Base-by-base conservation (phyloP, 805 yeast genomes). In the Schwanniomyces pseudopolymorphus region DNA sequence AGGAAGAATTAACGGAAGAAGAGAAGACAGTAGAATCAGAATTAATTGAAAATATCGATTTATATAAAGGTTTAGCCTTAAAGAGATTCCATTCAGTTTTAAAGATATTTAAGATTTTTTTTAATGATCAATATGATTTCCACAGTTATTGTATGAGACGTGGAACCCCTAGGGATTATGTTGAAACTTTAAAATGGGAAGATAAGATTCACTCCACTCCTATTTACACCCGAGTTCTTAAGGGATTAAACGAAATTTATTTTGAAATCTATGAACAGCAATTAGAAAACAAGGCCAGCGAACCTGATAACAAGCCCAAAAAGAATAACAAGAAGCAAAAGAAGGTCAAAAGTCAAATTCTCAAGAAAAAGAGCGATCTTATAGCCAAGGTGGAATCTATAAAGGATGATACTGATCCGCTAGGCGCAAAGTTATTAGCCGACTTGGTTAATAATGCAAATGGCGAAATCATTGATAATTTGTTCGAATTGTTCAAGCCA, bases 41-140 rank as follows among this genome's bases (percentile, higher is more conserved):
- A 9, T 52, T 69, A n/a, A 53, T 64, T 11, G 83, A 81, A 48
- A 61, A 70, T 17, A 64, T 74, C 37, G 65, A 72, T 36, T 74
- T 75, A 51, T 74, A 73, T 57, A 69, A 72, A 48, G 96, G 96
- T 0, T 67, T 94, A 53, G 82, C 97, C 0, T 69, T 90, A 51
- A 94, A 94, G 67, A 79, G 98, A 57, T 88, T 78, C 61, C 64
- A 70, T 36, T 83, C 89, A 2, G 75, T 90, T 39, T 70, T 81
- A 42, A 81, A 81, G 49, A 79, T 87, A 25, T 90, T 83, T 66
- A 76, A 81, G 38, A 86, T 82, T 44, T 90, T 83, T 67, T 79
- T 74, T 59, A 80, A 80, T 51, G 99, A 94, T 61, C 97, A 94
- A 70, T 77, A 86, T 52, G 99, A 94, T 64, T 94, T 92, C 84